Percentiles rank a stretch among this genome's conserved stretches.
Evolutionary conservation across 192 early-diverging fungal species (phyloP).

Genomic region (Coemansia sp.): DNA sequence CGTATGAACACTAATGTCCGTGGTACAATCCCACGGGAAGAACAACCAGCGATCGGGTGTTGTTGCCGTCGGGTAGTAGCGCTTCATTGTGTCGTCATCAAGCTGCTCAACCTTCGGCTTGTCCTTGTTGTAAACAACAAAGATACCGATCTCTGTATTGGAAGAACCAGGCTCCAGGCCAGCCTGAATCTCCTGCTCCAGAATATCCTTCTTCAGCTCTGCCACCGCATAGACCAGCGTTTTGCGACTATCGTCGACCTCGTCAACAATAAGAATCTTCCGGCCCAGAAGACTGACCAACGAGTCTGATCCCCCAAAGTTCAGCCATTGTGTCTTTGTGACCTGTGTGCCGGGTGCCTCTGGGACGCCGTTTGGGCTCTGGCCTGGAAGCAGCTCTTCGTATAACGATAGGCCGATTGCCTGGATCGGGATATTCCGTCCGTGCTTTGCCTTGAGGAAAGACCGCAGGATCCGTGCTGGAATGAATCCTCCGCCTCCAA

Average conservation of each 20-base stretch:
- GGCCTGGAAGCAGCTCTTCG: constrained; percentile 58
- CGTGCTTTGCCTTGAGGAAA: constrained; percentile 66
- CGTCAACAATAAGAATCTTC: constrained; percentile 75
- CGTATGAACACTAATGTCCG: constrained; percentile 72
- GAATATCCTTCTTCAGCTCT: constrained; percentile 71
- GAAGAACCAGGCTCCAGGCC: constrained; percentile 41
- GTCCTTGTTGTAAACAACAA: constrained; percentile 79
- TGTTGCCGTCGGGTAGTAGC: constrained; percentile 72
- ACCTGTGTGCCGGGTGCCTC: constrained; percentile 60
- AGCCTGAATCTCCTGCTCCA: constrained; percentile 51
- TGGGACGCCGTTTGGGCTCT: constrained; percentile 49
- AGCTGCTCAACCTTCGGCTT: constrained; percentile 70
- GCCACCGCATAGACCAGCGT: constrained; percentile 73
- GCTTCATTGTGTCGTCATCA: constrained; percentile 59
- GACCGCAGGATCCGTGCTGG: constrained; percentile 75
- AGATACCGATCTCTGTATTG: constrained; percentile 66
- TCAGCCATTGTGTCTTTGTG: constrained; percentile 81
- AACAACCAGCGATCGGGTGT: constrained; percentile 75
- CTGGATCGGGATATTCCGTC: constrained; percentile 76
- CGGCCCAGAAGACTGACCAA: constrained; percentile 66
- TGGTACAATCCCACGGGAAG: constrained; percentile 72
- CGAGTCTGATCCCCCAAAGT: constrained; percentile 67
- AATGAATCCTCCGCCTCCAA: constrained; percentile 78
- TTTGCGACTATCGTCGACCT: constrained; percentile 75
- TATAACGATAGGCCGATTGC: constrained; percentile 76